Conservation (phyloP, 441 rosid genomes). For the Populus trichocarpa region DNA sequence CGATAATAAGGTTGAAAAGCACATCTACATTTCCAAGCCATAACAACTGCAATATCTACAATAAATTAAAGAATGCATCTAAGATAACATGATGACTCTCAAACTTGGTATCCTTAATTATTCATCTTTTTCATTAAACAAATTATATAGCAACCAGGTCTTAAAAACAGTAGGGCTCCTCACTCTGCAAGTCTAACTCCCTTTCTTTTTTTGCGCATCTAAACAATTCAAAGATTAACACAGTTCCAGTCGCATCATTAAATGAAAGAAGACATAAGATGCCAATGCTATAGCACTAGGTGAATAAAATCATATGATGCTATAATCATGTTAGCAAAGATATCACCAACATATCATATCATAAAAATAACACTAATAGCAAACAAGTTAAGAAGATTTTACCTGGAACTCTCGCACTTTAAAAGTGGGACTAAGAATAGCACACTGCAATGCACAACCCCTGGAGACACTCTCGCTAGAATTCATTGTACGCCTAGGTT, state of each 20-base stretch:
- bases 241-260: background rate
- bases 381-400: background rate
- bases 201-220: background rate
- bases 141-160: background rate
- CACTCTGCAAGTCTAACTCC: background rate
- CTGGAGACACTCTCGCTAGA: conserved; percentile 97
- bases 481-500: conserved; percentile 95
- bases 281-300: background rate
- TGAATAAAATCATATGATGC: background rate
- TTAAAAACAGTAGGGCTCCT: background rate
- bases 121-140: background rate
- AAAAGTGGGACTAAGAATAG: conserved; percentile 95
- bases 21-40: background rate
- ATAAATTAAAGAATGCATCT: background rate
- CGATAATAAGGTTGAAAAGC: too few species aligned
- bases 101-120: background rate
- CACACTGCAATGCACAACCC: conserved; percentile 94
- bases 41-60: background rate
- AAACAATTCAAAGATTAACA: background rate
- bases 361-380: background rate
- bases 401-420: conserved; percentile 99
- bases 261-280: background rate
- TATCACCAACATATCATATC: background rate
- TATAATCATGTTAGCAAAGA: background rate
- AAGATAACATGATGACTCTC: background rate